These are phyloP conservation scores for Kluyveromyces nonfermentans DNA, from an alignment of 805 yeast species.

Conservation along the genomic window DNA sequence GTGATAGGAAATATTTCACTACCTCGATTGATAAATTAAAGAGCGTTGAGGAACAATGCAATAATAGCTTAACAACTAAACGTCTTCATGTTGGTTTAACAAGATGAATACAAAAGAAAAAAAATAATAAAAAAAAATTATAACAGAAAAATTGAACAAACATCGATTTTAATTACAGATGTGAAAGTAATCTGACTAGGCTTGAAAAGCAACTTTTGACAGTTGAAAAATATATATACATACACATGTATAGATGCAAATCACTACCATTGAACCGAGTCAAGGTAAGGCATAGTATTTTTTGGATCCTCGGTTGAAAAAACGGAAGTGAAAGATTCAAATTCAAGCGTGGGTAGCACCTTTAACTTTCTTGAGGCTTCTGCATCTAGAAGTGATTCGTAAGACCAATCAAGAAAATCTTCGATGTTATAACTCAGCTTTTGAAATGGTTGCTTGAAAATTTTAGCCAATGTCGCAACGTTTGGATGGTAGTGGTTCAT, in stretches of 20 bases:
- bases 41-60: too few relatives aligned
- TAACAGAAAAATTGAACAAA: too few relatives aligned
- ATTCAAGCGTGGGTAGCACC: constrained; percentile 71
- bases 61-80: too few relatives aligned
- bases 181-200: too few relatives aligned
- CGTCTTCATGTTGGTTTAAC: too few relatives aligned
- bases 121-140: too few relatives aligned
- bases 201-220: too few relatives aligned
- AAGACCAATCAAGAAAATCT: constrained; percentile 90
- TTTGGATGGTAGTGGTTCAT: constrained; percentile 90
- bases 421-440: constrained; percentile 84
- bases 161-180: too few relatives aligned
- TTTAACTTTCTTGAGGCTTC: constrained; percentile 58
- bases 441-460: constrained; percentile 81
- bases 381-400: constrained; percentile 51
- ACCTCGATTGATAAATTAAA: too few relatives aligned
- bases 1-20: too few relatives aligned
- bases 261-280: neutral
- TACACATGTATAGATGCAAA: neutral
- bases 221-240: neutral
- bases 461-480: constrained; percentile 82
- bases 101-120: too few relatives aligned
- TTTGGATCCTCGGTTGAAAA: constrained; percentile 8
- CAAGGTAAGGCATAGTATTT: neutral
- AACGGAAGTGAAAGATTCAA: constrained; percentile 32